Percentiles rank a stretch among this genome's conserved stretches.
Conservation (phyloP, 108 stramenopile species). For the Stephanodiscus minutulus region DNA sequence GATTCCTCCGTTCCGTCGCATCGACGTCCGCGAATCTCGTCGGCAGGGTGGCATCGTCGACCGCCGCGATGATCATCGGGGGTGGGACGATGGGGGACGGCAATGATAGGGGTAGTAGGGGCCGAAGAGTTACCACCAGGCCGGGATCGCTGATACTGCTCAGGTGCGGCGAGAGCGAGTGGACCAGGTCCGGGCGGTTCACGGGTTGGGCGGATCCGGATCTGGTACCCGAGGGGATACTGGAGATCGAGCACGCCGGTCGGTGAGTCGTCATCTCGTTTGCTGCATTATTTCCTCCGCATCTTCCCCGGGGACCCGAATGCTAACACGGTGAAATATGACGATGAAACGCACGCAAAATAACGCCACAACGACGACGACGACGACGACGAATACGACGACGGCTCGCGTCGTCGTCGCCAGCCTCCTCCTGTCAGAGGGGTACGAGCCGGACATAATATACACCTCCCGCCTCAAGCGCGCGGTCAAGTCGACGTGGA, state of each 20-base stretch:
- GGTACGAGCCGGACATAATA: slow-evolving; percentile 70
- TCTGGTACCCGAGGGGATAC: slow-evolving; percentile 43
- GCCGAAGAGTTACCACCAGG: too few relatives aligned
- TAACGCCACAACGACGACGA: too few relatives aligned
- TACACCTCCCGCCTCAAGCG: slow-evolving; percentile 79
- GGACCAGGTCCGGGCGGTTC: slow-evolving; percentile 59
- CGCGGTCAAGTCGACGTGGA: slow-evolving; percentile 71
- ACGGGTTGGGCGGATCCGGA: slow-evolving; percentile 73
- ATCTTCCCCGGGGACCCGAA: too few relatives aligned
- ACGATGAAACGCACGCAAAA: too few relatives aligned
- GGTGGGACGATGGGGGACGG: background rate
- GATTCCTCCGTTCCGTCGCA: background rate
- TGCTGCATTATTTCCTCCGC: too few relatives aligned
- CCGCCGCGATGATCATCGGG: background rate
- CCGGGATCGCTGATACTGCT: slow-evolving; percentile 62
- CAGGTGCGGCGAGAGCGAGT: slow-evolving; percentile 51
- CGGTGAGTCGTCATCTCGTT: too few relatives aligned
- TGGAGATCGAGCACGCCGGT: slow-evolving; percentile 54
- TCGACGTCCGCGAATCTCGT: background rate
- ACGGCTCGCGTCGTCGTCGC: too few relatives aligned
- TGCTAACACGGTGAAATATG: too few relatives aligned
- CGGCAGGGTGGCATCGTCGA: background rate
- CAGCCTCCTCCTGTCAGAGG: slow-evolving; percentile 56
- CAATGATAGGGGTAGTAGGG: slow-evolving; percentile 7
- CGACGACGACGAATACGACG: too few relatives aligned